These are phyloP conservation scores for Mycena vitilis DNA, from an alignment of 768 basidiomycete species.

Conservation along the genomic window DNA sequence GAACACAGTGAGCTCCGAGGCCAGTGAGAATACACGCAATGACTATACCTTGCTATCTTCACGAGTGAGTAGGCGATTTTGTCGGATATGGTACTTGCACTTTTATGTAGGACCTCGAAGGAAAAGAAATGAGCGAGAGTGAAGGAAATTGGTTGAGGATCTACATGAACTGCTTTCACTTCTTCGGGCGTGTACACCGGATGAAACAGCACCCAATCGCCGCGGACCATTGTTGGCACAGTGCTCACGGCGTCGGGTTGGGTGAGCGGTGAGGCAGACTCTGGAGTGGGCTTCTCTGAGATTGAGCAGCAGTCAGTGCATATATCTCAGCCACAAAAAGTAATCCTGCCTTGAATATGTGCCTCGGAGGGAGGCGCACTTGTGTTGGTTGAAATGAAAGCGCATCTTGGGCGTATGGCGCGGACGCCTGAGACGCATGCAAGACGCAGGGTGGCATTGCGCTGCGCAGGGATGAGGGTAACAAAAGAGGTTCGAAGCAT, in stretches of 20 bases:
- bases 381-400: slow-evolving; percentile 26
- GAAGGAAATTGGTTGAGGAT: background rate
- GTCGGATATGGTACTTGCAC: slow-evolving; percentile 76
- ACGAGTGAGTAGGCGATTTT: slow-evolving; percentile 78
- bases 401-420: slow-evolving; percentile 13
- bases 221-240: slow-evolving; percentile 65
- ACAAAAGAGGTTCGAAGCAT: slow-evolving; percentile 23
- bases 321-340: background rate
- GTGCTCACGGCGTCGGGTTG: slow-evolving; percentile 63
- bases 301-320: too few relatives aligned
- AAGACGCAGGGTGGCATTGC: slow-evolving; percentile 19
- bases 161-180: slow-evolving; percentile 76
- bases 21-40: slow-evolving; percentile 6
- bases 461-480: slow-evolving; percentile 19
- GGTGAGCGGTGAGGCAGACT: slow-evolving; percentile 43
- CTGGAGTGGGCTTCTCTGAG: background rate
- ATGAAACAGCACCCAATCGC: slow-evolving; percentile 94
- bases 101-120: slow-evolving; percentile 75
- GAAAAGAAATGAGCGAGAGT: slow-evolving; percentile 26
- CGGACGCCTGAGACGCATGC: background rate
- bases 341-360: background rate
- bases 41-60: slow-evolving; percentile 57
- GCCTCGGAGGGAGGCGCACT: background rate
- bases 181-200: slow-evolving; percentile 89
- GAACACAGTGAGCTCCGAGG: slow-evolving; percentile 9